Evolutionary conservation across 2,329 filamentous ascomycete genomes (phyloP), one percentile per base, ranked within the genome.

Genomic region (Epichloe sibirici): DNA sequence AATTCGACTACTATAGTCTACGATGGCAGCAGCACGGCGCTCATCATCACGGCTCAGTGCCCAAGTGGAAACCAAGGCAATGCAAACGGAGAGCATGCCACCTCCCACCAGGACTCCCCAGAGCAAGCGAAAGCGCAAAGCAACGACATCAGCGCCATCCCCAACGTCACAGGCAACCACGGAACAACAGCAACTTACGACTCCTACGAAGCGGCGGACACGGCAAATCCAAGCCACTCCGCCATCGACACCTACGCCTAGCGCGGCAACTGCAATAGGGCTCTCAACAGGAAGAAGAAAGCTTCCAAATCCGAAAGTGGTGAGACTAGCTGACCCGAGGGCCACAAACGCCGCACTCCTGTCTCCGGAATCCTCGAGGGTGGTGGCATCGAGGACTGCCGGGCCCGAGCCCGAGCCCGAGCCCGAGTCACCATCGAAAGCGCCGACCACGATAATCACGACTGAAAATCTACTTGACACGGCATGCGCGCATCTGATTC

Each of bases 401-500:
- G 21, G 28, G 17, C 17, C 17, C 38, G 69, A 63, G 60, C 56
- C 76, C 62, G 21, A 48, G 28, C 8, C 28, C 35, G 66, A 66
- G 65, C 70, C 57, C 38, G 69, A 63, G 60, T 79, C 67, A 57
- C 77, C 68, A 61, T 74, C 69, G 57, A 79, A 70, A 61, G 62
- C 53, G 57, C 58, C 58, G 4, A 56, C 57, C 8, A 51, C 39
- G 5, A 60, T 51, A 15, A 76, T 77, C 1, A 86, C 85, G n/a
- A 87, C 84, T 5, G 79, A 78, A 17, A 87, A 78, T 49, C 69
- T 96, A 15, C 76, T 97, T 2, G 76, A 86, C 43, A 78, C 89
- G 61, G 91, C 89, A 3, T 81, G 84, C 57, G 79, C 78, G 8
- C 85, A 94, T 67, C 73, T 97, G 6, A 76, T 90, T 58, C 74